Percentiles rank a stretch among this genome's conserved stretches.
phyloP scores from a whole-genome alignment of 2,329 filamentous ascomycete genomes.

The Colletotrichum simmondsii region DNA sequence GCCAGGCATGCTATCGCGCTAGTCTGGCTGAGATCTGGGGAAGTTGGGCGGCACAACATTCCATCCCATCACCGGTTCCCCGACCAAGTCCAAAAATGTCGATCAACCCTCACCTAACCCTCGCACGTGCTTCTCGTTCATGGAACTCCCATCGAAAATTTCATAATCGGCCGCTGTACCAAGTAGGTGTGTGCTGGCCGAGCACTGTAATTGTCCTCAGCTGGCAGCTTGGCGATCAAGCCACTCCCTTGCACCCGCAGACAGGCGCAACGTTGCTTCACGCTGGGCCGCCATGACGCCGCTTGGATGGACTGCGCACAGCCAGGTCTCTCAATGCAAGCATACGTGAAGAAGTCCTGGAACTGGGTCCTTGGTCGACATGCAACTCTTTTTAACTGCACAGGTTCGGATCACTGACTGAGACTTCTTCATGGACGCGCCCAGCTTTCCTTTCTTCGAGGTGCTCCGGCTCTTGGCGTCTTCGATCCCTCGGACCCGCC shows the following conservation, averaged over 20 bases:
- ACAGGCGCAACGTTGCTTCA: conserved; percentile 12
- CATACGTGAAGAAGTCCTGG: too few species aligned
- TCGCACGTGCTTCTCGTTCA: background rate
- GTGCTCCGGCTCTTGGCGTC: background rate
- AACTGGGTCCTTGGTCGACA: too few species aligned
- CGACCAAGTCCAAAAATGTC: too few species aligned
- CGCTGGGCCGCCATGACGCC: background rate
- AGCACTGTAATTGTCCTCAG: background rate
- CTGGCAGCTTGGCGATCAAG: conserved; percentile 24
- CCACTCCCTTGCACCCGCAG: conserved; percentile 4
- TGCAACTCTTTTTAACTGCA: background rate
- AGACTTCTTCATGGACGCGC: background rate
- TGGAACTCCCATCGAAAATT: background rate
- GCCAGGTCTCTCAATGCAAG: too few species aligned
- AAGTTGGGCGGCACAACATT: background rate
- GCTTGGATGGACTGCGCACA: too few species aligned
- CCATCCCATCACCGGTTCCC: background rate
- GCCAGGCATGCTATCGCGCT: background rate
- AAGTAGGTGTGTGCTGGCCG: background rate
- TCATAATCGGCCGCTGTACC: background rate
- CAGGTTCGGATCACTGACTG: background rate
- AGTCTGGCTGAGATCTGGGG: background rate
- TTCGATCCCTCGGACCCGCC: background rate
- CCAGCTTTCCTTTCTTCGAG: background rate
- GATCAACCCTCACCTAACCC: background rate